A percentile compares a stretch with the other conserved stretches of the same genome.
phyloP scores from a whole-genome alignment of 805 yeast species.

The Nakazawaea ernobii region DNA sequence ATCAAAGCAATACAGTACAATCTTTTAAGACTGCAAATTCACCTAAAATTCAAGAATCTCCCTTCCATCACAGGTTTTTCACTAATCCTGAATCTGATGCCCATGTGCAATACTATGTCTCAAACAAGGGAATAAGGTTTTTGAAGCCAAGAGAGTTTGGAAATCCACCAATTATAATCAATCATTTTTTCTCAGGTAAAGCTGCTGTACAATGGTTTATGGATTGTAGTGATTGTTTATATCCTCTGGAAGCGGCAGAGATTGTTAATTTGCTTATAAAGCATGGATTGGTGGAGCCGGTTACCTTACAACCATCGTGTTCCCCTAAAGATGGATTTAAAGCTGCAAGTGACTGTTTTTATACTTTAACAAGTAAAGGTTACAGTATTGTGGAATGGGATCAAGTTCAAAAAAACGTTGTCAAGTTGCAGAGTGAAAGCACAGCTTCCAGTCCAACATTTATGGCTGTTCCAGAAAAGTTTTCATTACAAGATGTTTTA shows the following conservation, averaged over 20 bases:
- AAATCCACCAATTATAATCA: conserved; percentile 19
- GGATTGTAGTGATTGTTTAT: conserved; percentile 78
- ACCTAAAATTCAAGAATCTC: conserved; percentile 30
- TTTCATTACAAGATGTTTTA: conserved; percentile 37
- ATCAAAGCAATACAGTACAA: background rate
- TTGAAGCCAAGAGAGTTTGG: conserved; percentile 35
- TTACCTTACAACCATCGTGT: conserved; percentile 30
- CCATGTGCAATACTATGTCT: conserved; percentile 71
- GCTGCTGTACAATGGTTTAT: conserved; percentile 81
- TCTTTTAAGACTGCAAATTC: background rate
- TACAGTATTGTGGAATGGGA: conserved; percentile 32
- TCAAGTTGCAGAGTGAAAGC: background rate
- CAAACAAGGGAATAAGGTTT: conserved; percentile 59
- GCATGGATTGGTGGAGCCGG: conserved; percentile 40
- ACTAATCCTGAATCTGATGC: conserved; percentile 88
- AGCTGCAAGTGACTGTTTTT: conserved; percentile 33
- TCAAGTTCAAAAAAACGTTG: background rate
- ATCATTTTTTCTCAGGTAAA: conserved; percentile 65
- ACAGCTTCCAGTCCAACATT: background rate
- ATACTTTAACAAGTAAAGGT: conserved; percentile 38
- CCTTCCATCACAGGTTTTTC: conserved; percentile 71
- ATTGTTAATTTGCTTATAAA: conserved; percentile 46
- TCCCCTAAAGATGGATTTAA: conserved; percentile 23
- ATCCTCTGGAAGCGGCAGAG: conserved; percentile 44
- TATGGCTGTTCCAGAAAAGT: background rate